These are phyloP conservation scores for Xylaria multiplex DNA, from an alignment of 2,329 filamentous ascomycete species.

Conservation along the genomic window DNA sequence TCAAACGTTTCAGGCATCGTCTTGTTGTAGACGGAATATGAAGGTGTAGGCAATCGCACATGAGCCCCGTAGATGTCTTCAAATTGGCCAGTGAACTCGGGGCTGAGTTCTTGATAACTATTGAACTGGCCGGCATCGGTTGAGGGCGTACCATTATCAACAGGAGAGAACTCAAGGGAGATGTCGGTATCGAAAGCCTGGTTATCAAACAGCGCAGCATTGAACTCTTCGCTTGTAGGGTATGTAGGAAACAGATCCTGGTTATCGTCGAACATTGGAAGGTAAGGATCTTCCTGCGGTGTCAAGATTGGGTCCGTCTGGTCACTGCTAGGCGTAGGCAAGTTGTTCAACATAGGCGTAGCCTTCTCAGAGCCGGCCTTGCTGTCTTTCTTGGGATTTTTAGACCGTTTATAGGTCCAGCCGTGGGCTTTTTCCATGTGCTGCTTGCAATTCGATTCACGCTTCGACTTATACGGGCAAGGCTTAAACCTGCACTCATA, in stretches of 20 bases:
- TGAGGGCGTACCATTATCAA: conserved; percentile 63
- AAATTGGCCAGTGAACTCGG: conserved; percentile 68
- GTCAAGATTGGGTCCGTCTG: conserved; percentile 66
- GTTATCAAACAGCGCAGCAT: conserved; percentile 52
- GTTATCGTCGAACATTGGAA: conserved; percentile 46
- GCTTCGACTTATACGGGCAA: conserved; percentile 94
- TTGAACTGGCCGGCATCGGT: conserved; percentile 62
- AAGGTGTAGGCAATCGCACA: conserved; percentile 65
- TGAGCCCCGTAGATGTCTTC: conserved; percentile 71
- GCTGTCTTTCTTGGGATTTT: conserved; percentile 77
- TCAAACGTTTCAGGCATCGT: conserved; percentile 56
- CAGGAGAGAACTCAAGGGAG: conserved; percentile 55
- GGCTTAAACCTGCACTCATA: conserved; percentile 84
- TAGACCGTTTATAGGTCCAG: conserved; percentile 90
- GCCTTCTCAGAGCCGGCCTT: conserved; percentile 60
- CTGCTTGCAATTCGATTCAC: conserved; percentile 96
- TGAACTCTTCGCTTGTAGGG: conserved; percentile 59
- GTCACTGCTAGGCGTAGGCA: conserved; percentile 71
- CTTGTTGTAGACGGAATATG: conserved; percentile 57
- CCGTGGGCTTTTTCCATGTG: conserved; percentile 98
- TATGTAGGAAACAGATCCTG: conserved; percentile 62
- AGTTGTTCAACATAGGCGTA: conserved; percentile 68
- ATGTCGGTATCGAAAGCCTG: conserved; percentile 54
- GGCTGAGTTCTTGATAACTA: conserved; percentile 67
- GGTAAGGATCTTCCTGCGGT: conserved; percentile 62